Conservation (phyloP, 139 green algal genomes). For the Chlamydomonas sphaeroides region DNA sequence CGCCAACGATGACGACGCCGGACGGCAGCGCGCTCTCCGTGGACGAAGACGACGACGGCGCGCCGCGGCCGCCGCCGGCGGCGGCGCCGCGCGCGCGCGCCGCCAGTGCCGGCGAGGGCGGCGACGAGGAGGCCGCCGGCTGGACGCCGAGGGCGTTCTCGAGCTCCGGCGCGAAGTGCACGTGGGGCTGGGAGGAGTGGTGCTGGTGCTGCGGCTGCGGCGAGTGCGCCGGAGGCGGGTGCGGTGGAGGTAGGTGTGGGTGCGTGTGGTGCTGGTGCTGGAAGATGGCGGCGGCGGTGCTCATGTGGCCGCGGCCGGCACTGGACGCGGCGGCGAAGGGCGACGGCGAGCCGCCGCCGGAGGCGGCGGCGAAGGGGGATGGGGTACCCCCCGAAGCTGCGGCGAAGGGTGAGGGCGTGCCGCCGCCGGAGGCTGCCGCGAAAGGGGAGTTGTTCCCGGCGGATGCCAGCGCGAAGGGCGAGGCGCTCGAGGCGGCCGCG, state of each 20-base stretch:
- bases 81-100: neutral
- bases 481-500: too few relatives aligned
- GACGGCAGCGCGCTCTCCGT: neutral
- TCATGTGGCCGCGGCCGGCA: too few relatives aligned
- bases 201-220: slow-evolving; percentile 5
- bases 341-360: too few relatives aligned
- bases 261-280: neutral
- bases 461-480: too few relatives aligned
- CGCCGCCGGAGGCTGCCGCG: too few relatives aligned
- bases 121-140: slow-evolving; percentile 3
- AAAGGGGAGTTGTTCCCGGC: too few relatives aligned
- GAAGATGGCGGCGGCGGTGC: neutral
- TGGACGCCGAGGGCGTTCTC: neutral
- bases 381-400: too few relatives aligned
- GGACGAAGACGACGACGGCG: slow-evolving; percentile 15
- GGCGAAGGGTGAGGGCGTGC: too few relatives aligned
- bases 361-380: too few relatives aligned
- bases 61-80: neutral
- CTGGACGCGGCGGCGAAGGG: too few relatives aligned
- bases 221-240: neutral
- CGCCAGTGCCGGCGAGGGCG: neutral
- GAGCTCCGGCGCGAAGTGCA: slow-evolving; percentile 22
- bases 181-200: slow-evolving; percentile 2
- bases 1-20: neutral
- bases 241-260: slow-evolving; percentile 11